Evolutionary conservation across 345 rosid species (phyloP).

Genomic region (Clarkia xantiana): DNA sequence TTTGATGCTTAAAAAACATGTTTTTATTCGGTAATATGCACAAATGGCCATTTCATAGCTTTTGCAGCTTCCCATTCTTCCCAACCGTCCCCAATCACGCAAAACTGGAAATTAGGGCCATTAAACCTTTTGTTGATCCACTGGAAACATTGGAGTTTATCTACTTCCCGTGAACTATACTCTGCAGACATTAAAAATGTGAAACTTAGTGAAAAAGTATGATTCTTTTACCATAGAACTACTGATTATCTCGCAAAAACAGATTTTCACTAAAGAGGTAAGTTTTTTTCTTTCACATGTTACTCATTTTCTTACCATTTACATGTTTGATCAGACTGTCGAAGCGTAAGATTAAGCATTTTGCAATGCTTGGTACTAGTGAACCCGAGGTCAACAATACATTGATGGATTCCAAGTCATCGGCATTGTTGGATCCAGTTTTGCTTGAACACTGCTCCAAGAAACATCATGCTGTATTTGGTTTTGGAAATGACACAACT

Average conservation of each 20-base stretch:
- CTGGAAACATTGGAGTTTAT: slow-evolving; percentile 60
- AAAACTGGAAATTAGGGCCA: slow-evolving; percentile 37
- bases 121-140: slow-evolving; percentile 54
- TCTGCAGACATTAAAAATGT: slow-evolving; percentile 21
- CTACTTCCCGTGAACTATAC: slow-evolving; percentile 74
- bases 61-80: slow-evolving; percentile 86
- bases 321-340: slow-evolving; percentile 38
- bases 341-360: slow-evolving; percentile 69
- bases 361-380: slow-evolving; percentile 76
- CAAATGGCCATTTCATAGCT: slow-evolving; percentile 75
- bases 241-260: background rate
- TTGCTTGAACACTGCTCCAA: slow-evolving; percentile 51
- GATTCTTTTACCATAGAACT: no score
- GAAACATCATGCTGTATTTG: slow-evolving; percentile 45
- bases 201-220: no score
- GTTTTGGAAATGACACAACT: slow-evolving; percentile 9
- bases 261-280: no score
- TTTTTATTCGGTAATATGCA: no score
- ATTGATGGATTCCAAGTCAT: slow-evolving; percentile 30
- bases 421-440: slow-evolving; percentile 9
- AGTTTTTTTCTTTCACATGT: background rate
- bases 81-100: slow-evolving; percentile 81
- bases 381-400: slow-evolving; percentile 80
- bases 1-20: no score
- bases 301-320: slow-evolving; percentile 36